Evolutionary conservation across 805 yeast genomes (phyloP).

Genomic region (Clavispora carvajalis): DNA sequence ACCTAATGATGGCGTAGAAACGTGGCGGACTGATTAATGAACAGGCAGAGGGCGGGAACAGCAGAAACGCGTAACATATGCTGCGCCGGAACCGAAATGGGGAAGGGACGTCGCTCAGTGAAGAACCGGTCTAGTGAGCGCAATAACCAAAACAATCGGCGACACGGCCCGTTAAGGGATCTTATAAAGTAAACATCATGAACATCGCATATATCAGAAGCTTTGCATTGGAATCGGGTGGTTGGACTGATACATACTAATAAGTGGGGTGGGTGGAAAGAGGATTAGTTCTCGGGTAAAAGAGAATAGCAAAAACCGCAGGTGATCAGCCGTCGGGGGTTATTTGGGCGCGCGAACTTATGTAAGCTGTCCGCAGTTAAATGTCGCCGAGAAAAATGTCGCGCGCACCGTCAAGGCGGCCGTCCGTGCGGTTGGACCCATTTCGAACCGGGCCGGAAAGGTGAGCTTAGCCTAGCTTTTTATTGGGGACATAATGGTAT

Average conservation of each 20-base stretch:
- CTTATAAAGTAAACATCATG: background rate
- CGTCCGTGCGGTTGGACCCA: background rate
- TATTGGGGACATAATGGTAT: no score
- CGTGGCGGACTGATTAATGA: no score
- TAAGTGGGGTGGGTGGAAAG: constrained; percentile 1
- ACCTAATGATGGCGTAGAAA: no score
- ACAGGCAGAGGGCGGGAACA: no score
- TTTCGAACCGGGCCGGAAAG: no score
- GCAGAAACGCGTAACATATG: no score
- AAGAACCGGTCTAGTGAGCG: no score
- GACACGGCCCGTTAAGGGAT: no score
- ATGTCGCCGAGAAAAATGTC: background rate
- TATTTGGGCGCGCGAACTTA: constrained; percentile 1
- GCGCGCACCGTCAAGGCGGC: background rate
- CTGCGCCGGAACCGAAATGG: no score
- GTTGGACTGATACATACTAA: background rate
- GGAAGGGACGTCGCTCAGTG: no score
- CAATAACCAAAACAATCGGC: background rate
- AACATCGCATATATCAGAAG: background rate
- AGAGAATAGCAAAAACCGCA: constrained; percentile 1
- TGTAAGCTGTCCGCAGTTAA: constrained; percentile 2
- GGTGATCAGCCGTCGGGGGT: constrained; percentile 1
- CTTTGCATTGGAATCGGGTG: no score
- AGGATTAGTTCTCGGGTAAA: background rate
- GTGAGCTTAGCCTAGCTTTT: no score